Percentiles rank a stretch among this genome's conserved stretches.
Evolutionary conservation across 129 eudicot genomes (phyloP).

Genomic region (Tagetes erecta): DNA sequence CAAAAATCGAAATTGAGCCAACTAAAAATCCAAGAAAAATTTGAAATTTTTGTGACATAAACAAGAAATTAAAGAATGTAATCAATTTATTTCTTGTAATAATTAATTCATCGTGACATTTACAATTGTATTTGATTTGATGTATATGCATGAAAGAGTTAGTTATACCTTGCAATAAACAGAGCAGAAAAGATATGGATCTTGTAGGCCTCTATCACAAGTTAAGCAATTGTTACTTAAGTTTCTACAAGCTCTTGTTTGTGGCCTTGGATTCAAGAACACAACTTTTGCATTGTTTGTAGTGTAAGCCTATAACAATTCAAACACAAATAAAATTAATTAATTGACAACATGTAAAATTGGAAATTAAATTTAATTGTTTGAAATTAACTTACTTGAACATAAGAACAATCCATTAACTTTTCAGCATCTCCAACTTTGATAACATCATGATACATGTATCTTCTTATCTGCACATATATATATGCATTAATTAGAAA

Average conservation of each 20-base stretch:
- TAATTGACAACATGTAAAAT: not conserved
- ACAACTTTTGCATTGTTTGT: constrained; percentile 75
- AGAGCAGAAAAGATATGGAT: constrained; percentile 66
- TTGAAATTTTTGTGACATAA: too few species aligned
- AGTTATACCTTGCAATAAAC: constrained; percentile 75
- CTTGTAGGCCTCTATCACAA: constrained; percentile 69
- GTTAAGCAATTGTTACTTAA: constrained; percentile 49
- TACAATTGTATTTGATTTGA: too few species aligned
- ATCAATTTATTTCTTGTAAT: too few species aligned
- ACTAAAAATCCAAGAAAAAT: too few species aligned
- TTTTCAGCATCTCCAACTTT: constrained; percentile 70
- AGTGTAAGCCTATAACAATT: constrained; percentile 48
- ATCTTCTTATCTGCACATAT: constrained; percentile 61
- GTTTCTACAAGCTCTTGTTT: constrained; percentile 41
- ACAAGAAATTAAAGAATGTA: too few species aligned
- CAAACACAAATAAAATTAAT: not conserved
- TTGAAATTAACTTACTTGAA: constrained; percentile 64
- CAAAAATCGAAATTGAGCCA: not conserved
- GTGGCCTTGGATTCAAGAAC: constrained; percentile 67
- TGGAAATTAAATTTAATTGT: not conserved
- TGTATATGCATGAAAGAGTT: too few species aligned
- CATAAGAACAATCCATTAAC: constrained; percentile 62
- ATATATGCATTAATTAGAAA: not conserved
- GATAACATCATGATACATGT: constrained; percentile 77
- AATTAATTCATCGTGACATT: too few species aligned